phyloP scores from a whole-genome alignment of 352 stramenopile species.

The Phytophthora agathidicida region DNA sequence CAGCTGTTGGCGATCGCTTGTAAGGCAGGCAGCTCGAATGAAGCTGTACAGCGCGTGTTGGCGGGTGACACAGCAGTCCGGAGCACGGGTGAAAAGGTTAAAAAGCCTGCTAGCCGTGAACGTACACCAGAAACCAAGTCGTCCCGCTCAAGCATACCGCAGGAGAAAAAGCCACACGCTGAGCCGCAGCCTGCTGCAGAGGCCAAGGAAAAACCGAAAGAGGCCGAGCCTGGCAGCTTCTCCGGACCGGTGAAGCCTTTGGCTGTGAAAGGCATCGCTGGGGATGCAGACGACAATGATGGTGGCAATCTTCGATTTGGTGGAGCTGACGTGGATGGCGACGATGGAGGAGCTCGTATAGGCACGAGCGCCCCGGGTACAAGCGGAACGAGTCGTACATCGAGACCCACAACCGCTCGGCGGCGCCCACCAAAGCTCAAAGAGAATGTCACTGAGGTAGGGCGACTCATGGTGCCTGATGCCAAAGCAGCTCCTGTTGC shows the following conservation, averaged over 20 bases:
- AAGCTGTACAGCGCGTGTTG: conserved; percentile 77
- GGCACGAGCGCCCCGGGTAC: conserved; percentile 44
- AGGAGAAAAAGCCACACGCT: conserved; percentile 53
- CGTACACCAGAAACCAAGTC: conserved; percentile 59
- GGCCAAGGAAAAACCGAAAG: conserved; percentile 43
- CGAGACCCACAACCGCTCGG: conserved; percentile 85
- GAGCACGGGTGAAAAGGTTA: conserved; percentile 31
- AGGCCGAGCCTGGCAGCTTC: conserved; percentile 50
- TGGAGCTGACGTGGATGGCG: conserved; percentile 30
- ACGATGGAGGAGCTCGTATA: conserved; percentile 25
- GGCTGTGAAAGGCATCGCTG: conserved; percentile 37
- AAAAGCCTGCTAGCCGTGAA: conserved; percentile 55
- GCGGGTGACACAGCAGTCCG: conserved; percentile 56
- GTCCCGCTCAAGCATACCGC: conserved; percentile 60
- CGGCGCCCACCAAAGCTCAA: conserved; percentile 88
- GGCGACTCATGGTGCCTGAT: conserved; percentile 71
- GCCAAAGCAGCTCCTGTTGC: conserved; percentile 78
- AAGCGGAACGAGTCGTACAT: conserved; percentile 70
- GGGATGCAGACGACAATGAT: conserved; percentile 54
- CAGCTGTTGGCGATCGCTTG: conserved; percentile 90
- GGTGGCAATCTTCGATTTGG: conserved; percentile 54
- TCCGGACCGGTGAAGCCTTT: conserved; percentile 62
- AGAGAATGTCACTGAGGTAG: conserved; percentile 85
- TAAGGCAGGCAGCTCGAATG: conserved; percentile 61
- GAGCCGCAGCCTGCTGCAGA: conserved; percentile 24